A percentile compares a stretch with the other conserved stretches of the same genome.
phyloP scores from a whole-genome alignment of 345 rosid genomes.

The Lenwebbia sp. region DNA sequence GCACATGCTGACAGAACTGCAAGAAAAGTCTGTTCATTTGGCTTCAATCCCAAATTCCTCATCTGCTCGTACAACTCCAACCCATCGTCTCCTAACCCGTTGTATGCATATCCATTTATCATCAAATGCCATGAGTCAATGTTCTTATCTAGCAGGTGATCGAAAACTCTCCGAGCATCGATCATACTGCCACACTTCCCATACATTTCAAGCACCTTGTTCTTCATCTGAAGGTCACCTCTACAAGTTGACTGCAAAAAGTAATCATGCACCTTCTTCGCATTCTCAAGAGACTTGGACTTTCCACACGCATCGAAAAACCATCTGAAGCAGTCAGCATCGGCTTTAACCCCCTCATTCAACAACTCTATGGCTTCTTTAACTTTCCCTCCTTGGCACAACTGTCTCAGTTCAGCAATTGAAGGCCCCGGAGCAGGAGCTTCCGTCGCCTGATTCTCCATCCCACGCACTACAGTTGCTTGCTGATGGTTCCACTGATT shows the following conservation, averaged over 20 bases:
- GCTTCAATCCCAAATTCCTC: conserved; percentile 24
- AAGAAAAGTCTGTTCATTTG: conserved; percentile 27
- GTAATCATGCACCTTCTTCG: conserved; percentile 31
- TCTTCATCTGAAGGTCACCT: conserved; percentile 20
- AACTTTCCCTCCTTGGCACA: conserved; percentile 28
- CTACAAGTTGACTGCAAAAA: conserved; percentile 32
- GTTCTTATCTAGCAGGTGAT: conserved; percentile 32
- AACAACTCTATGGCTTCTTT: conserved; percentile 32
- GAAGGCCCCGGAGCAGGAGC: conserved; percentile 3
- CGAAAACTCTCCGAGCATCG: conserved; percentile 35
- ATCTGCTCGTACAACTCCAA: conserved; percentile 31
- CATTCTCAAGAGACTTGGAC: conserved; percentile 21
- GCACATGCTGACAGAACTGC: conserved; percentile 32
- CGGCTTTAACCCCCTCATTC: conserved; percentile 28
- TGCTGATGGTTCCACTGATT: conserved; percentile 19
- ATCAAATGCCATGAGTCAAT: conserved; percentile 41
- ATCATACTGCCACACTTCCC: conserved; percentile 32
- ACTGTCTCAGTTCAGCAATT: conserved; percentile 9
- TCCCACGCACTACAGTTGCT: not conserved
- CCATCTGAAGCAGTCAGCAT: conserved; percentile 14
- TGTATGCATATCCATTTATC: conserved; percentile 29
- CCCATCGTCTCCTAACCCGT: conserved; percentile 33
- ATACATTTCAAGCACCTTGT: conserved; percentile 29
- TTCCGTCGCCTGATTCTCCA: not conserved
- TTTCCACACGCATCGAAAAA: conserved; percentile 19